Base-by-base conservation (phyloP, 768 basidiomycete species). In the Holtermanniella nyarrowii region DNA sequence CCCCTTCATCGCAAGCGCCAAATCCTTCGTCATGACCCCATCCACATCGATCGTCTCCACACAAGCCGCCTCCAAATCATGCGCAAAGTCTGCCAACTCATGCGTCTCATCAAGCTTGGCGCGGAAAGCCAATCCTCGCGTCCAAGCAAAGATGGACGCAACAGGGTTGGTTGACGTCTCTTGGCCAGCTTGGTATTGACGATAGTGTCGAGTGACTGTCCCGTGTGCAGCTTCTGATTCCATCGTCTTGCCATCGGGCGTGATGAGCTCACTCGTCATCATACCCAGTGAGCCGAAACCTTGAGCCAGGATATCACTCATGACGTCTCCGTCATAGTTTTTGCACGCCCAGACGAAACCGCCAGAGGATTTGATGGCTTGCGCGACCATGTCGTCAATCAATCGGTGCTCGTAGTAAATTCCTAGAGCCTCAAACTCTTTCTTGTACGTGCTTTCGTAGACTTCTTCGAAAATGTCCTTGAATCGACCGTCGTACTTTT, bases 381-480 rank as follows among this genome's bases (percentile, higher is more conserved):
- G 93, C 4, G 95, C 95, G 45, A 97, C 91, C 91, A 96, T 95
- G 75, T 75, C 68, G 40, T 70, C 71, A 39, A 73, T 73, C 51
- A 71, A 52, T 26, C 95, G 86, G 74, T 99, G 95, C 75, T 97
- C 95, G 64, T 75, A 75, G 70, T 73, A 75, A 52, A 75, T 69
- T 21, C 68, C 70, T 10, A 68, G 57, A 48, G 58, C 56, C 53
- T 74, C 69, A 52, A 74, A 75, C 47, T 74, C 62, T 25, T 57
- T 49, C 54, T 65, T 61, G 67, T 75, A 75, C 22, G 71, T 61
- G 5, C 66, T 68, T 5, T 93, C 87, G 71, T 88, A 99, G 63
- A 96, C 83, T 65, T 95, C 89, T 72, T 96, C 83, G 83, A 99
- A 95, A 69, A 93, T 90, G 65, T 99, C 95, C 77, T 99, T 99